Percentiles rank a stretch among this genome's conserved stretches.
These are phyloP conservation scores for Mycena pura DNA, from an alignment of 768 basidiomycete genomes.

Conservation along the genomic window DNA sequence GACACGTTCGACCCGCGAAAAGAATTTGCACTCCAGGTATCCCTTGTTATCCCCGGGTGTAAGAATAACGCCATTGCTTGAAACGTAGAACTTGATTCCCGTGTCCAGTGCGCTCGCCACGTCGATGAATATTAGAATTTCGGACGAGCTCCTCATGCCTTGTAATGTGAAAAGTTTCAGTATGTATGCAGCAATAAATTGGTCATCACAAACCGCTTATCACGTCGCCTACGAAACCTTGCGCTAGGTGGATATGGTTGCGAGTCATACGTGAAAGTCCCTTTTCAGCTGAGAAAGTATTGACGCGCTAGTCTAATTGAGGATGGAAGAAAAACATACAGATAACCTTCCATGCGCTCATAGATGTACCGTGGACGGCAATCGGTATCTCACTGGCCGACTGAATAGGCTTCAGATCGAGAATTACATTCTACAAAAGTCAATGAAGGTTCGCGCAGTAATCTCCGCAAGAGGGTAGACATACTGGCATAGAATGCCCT, in stretches of 20 bases:
- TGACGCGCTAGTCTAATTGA: no score
- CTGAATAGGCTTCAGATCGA: conserved; percentile 47
- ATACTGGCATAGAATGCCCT: conserved; percentile 70
- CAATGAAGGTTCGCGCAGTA: no score
- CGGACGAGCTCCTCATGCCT: conserved; percentile 59
- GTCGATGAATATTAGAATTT: conserved; percentile 72
- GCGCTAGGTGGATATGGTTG: conserved; percentile 79
- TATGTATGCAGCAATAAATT: no score
- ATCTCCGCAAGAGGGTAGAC: no score
- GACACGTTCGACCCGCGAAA: conserved; percentile 55
- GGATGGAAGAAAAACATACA: conserved; percentile 46
- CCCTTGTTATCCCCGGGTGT: conserved; percentile 67
- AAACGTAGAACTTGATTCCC: conserved; percentile 64
- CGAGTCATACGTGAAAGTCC: conserved; percentile 72
- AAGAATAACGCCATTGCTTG: conserved; percentile 73
- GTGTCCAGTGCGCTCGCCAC: conserved; percentile 56
- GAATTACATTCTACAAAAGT: no score
- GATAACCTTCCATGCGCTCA: conserved; percentile 61
- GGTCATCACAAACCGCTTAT: conserved; percentile 57
- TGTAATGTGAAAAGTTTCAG: background rate
- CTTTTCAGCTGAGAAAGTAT: conserved; percentile 54
- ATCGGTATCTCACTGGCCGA: conserved; percentile 56
- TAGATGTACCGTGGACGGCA: conserved; percentile 69
- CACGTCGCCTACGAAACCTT: conserved; percentile 59
- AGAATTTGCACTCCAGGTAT: conserved; percentile 57